A percentile compares a stretch with the other conserved stretches of the same genome.
Evolutionary conservation across 768 basidiomycete species (phyloP).

Genomic region (Hemileccinum impolitum): DNA sequence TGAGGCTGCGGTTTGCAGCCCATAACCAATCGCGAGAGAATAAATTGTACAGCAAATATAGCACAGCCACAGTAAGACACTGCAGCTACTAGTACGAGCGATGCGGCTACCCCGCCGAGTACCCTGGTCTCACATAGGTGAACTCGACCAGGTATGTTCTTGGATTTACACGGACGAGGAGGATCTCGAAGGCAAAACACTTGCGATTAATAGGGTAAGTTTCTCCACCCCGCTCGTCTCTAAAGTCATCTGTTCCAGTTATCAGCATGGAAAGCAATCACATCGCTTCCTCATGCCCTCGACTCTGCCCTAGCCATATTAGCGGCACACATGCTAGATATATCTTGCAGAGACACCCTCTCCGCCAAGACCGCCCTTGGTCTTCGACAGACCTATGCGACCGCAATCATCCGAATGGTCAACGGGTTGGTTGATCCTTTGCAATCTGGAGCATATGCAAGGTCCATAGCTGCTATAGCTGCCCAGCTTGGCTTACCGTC

Average conservation of each 20-base stretch:
- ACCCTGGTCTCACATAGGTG: slow-evolving; percentile 67
- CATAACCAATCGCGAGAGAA: no score
- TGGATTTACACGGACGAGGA: slow-evolving; percentile 72
- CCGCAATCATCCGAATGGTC: slow-evolving; percentile 83
- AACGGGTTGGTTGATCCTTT: slow-evolving; percentile 95
- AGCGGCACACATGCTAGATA: slow-evolving; percentile 56
- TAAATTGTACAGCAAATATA: no score
- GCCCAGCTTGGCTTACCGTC: slow-evolving; percentile 79
- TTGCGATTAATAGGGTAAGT: slow-evolving; percentile 65
- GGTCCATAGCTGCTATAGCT: slow-evolving; percentile 88
- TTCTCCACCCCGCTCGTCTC: not conserved
- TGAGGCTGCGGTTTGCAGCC: no score
- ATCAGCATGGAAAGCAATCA: slow-evolving; percentile 75
- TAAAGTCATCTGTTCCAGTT: slow-evolving; percentile 43
- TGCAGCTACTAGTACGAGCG: not conserved
- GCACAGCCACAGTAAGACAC: not conserved
- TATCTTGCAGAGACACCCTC: slow-evolving; percentile 13
- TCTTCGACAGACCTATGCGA: slow-evolving; percentile 74
- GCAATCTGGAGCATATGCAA: slow-evolving; percentile 84
- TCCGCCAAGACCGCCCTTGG: slow-evolving; percentile 39
- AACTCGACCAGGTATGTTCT: slow-evolving; percentile 72
- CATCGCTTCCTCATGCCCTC: slow-evolving; percentile 76
- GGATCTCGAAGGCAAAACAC: slow-evolving; percentile 50
- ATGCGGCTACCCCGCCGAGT: slow-evolving; percentile 80
- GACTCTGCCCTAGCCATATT: slow-evolving; percentile 69